phyloP scores from a whole-genome alignment of 192 early-diverging fungal genomes.

The Backusella sp. region DNA sequence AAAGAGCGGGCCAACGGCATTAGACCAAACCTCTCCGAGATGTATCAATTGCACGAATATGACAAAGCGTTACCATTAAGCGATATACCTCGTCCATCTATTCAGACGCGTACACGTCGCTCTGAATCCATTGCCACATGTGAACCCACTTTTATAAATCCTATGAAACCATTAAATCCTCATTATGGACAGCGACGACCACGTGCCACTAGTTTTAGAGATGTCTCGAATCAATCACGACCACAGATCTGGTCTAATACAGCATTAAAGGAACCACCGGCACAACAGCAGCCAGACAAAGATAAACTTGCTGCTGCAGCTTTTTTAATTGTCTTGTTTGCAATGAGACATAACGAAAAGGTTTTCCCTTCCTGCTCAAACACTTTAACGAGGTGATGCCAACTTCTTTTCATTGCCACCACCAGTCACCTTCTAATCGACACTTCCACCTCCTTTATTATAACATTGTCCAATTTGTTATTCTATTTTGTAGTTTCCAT shows the following conservation, averaged over 20 bases:
- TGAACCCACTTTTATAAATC: background rate
- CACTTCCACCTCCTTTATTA: background rate
- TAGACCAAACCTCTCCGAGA: slow-evolving; percentile 76
- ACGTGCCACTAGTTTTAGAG: slow-evolving; percentile 13
- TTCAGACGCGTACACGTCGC: slow-evolving; percentile 2
- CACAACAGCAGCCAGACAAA: background rate
- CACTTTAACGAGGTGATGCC: background rate
- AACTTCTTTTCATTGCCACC: background rate
- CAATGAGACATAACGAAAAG: background rate
- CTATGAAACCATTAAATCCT: background rate
- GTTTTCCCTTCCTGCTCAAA: background rate
- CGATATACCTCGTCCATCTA: background rate
- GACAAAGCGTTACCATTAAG: slow-evolving; percentile 32
- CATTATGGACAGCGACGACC: slow-evolving; percentile 8
- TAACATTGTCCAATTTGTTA: background rate
- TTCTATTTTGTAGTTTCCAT: background rate
- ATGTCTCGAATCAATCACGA: background rate
- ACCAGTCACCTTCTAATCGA: background rate
- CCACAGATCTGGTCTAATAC: background rate
- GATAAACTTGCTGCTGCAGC: background rate
- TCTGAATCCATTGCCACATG: slow-evolving; percentile 4
- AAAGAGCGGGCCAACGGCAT: slow-evolving; percentile 64
- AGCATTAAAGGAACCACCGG: background rate
- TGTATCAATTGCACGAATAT: slow-evolving; percentile 75
- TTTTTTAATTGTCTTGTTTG: background rate